Conservation (phyloP, 768 basidiomycete genomes). For the Suillus alpinus region DNA sequence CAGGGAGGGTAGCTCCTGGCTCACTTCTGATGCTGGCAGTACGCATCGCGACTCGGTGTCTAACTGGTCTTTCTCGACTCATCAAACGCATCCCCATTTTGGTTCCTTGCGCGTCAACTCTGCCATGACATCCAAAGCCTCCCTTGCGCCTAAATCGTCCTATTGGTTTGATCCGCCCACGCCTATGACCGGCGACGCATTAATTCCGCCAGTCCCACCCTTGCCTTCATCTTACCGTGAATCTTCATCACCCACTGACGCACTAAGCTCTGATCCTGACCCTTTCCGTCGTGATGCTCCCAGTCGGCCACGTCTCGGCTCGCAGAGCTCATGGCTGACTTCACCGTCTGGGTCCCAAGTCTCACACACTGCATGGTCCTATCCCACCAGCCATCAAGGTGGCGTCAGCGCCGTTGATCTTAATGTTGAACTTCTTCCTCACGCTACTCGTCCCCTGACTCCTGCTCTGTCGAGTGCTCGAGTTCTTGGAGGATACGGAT, state of each 20-base stretch:
- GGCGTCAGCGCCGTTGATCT: constrained; percentile 42
- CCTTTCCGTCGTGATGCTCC: constrained; percentile 62
- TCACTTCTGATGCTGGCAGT: constrained; percentile 60
- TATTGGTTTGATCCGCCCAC: constrained; percentile 59
- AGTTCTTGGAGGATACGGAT: constrained; percentile 70
- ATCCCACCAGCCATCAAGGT: constrained; percentile 44
- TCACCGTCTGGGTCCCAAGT: constrained; percentile 56
- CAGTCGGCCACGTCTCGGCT: constrained; percentile 50
- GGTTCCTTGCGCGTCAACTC: constrained; percentile 10
- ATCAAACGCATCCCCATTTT: constrained; percentile 45
- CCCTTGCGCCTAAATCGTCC: constrained; percentile 49
- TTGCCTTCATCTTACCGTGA: constrained; percentile 59
- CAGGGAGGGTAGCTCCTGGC: constrained; percentile 78
- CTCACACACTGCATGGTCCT: constrained; percentile 68
- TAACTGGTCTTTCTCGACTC: constrained; percentile 72
- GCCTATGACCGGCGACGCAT: constrained; percentile 37
- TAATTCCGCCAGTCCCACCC: constrained; percentile 53
- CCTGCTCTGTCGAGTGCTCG: constrained; percentile 56
- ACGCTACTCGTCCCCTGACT: constrained; percentile 45
- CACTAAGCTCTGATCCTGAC: constrained; percentile 49
- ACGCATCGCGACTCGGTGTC: constrained; percentile 58
- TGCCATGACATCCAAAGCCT: constrained; percentile 30
- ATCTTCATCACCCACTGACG: constrained; percentile 39
- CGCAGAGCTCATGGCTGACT: constrained; percentile 74
- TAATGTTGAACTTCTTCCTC: constrained; percentile 39